Conservation (phyloP, 345 rosid species). For the Heritiera littoralis region DNA sequence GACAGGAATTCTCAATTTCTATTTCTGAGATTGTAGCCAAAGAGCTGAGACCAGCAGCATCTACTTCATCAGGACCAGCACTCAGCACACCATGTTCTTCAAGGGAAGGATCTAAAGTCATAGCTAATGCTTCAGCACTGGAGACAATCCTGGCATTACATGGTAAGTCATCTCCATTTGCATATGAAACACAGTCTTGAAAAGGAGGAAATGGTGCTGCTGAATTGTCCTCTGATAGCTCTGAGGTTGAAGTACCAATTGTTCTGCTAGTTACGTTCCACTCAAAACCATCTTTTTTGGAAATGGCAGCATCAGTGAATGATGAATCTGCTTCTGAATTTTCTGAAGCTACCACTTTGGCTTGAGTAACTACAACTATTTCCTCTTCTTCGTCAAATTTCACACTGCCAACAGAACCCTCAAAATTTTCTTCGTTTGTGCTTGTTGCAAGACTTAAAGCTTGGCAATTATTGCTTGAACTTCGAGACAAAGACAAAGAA, state of each 20-base stretch:
- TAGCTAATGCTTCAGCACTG: constrained; percentile 38
- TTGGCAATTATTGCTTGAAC: constrained; percentile 51
- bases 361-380: constrained; percentile 38
- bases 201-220: constrained; percentile 26
- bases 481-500: constrained; percentile 56
- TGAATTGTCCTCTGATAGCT: constrained; percentile 44
- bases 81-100: constrained; percentile 31
- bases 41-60: constrained; percentile 36
- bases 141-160: constrained; percentile 38
- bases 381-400: constrained; percentile 40
- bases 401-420: constrained; percentile 35
- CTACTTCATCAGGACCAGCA: constrained; percentile 32
- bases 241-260: constrained; percentile 44
- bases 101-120: constrained; percentile 34
- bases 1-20: constrained; percentile 47
- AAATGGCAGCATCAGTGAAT: constrained; percentile 22
- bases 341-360: constrained; percentile 37
- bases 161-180: constrained; percentile 42
- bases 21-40: constrained; percentile 63
- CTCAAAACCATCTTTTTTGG: constrained; percentile 31
- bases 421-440: constrained; percentile 40
- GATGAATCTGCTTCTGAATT: constrained; percentile 33
- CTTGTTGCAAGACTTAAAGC: constrained; percentile 51
- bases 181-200: constrained; percentile 33
- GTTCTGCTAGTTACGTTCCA: constrained; percentile 34